A percentile compares a stretch with the other conserved stretches of the same genome.
Conservation (phyloP, 2,329 filamentous ascomycete genomes). For the Xylogone sp. region DNA sequence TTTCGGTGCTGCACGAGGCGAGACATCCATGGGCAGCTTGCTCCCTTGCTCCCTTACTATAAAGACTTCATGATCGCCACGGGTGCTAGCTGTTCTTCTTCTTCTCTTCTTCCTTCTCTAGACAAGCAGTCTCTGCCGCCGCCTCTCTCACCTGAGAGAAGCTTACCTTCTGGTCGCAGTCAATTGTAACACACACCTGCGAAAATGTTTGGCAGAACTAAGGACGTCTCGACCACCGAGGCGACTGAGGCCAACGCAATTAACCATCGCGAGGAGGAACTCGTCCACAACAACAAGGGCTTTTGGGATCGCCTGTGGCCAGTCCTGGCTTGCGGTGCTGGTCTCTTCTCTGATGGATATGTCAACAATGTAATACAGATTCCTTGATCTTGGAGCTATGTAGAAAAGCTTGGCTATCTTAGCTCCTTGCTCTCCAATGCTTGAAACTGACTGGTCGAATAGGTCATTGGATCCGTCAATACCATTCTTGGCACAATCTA, state of each 20-base stretch:
- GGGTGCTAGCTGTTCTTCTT: not conserved
- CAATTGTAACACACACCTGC: not conserved
- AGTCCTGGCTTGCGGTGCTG: conserved; percentile 83
- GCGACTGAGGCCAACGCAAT: not conserved
- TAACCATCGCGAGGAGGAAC: not conserved
- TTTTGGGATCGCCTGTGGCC: conserved; percentile 28
- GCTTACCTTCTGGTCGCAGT: not conserved
- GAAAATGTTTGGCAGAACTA: not conserved
- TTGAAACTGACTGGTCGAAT: not conserved
- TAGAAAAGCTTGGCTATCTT: not conserved
- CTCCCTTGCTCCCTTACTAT: not conserved
- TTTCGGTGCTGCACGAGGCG: no score
- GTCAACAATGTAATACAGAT: conserved; percentile 67
- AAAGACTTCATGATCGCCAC: not conserved
- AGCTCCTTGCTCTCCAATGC: no score
- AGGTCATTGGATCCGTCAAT: conserved; percentile 85
- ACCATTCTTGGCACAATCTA: conserved; percentile 72
- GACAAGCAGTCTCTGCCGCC: not conserved
- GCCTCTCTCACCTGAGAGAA: no score
- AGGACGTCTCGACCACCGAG: not conserved
- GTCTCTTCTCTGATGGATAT: conserved; percentile 89
- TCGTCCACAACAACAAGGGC: conserved; percentile 19
- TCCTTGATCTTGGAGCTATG: not conserved
- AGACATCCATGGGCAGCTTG: no score
- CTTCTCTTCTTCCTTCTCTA: not conserved